A percentile compares a stretch with the other conserved stretches of the same genome.
phyloP scores from a whole-genome alignment of 495 filamentous ascomycete species.

The Annulohypoxylon bovei region DNA sequence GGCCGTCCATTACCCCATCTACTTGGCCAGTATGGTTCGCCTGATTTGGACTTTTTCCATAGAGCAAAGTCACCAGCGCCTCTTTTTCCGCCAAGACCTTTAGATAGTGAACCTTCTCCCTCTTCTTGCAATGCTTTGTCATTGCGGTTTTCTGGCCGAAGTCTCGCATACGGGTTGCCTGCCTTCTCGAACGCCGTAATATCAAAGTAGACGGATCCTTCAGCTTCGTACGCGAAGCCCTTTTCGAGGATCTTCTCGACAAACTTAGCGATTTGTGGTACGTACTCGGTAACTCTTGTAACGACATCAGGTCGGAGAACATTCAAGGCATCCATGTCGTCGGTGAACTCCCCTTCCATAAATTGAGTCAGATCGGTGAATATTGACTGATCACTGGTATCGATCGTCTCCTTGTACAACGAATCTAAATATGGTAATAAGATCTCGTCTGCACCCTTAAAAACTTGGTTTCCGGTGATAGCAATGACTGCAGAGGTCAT shows the following conservation, averaged over 20 bases:
- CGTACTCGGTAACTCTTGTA: conserved; percentile 91
- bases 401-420: conserved; percentile 75
- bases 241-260: conserved; percentile 84
- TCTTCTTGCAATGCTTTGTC: conserved; percentile 85
- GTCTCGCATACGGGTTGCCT: conserved; percentile 83
- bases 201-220: conserved; percentile 95
- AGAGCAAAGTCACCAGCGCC: conserved; percentile 86
- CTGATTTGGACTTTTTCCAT: conserved; percentile 92
- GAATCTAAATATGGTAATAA: conserved; percentile 87
- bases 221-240: conserved; percentile 84
- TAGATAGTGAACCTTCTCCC: conserved; percentile 85
- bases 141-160: conserved; percentile 87
- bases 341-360: conserved; percentile 83
- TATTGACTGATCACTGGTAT: conserved; percentile 74
- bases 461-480: conserved; percentile 57
- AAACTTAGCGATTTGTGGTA: conserved; percentile 75
- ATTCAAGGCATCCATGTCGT: conserved; percentile 87
- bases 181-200: conserved; percentile 85
- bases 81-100: conserved; percentile 72
- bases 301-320: conserved; percentile 82
- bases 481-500: conserved; percentile 69
- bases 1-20: conserved; percentile 89
- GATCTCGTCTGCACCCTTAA: conserved; percentile 68
- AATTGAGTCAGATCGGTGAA: conserved; percentile 81
- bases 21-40: conserved; percentile 90